Evolutionary conservation across 169 alveolate genomes (phyloP), one percentile per base, ranked within the genome.

Genomic region (Plasmodium blacklocki): DNA sequence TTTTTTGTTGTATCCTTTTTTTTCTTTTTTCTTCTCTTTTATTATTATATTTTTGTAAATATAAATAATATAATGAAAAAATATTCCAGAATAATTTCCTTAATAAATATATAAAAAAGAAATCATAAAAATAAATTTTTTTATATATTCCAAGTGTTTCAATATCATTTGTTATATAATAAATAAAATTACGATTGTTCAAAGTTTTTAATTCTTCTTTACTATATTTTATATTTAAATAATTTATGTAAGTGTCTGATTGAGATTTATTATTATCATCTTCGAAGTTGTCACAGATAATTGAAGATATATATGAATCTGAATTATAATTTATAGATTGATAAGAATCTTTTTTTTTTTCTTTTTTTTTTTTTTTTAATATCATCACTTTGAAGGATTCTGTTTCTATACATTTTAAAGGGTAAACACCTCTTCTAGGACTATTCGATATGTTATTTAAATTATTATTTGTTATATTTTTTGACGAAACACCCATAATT

Each of bases 61-160:
- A 47, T 49, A 80, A 29, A 59, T 80, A 52, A 54, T 80, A 80
- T 66, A 80, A 68, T 29, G 83, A 50, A 11, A 80, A 62, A 15
- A 80, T 71, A 80, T 80, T 80, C 91, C 91, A 80, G 59, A 80
- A 80, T 45, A 80, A 52, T 71, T 80, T 80, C 50, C 76, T 66
- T 18, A 80, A 71, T 73, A 80, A 32, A 59, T 80, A 80, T n/a
- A 80, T 59, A 72, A 86, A 86, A 62, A 86, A 86, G 64, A 86
- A 86, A 74, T 86, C 72, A 67, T 86, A 86, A 67, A 71, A 86
- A 66, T 86, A 86, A 12, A 73, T 86, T 45, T 73, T 86, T 60
- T 72, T 86, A 54, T 26, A 86, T 19, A 56, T 71, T 39, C 73
- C 59, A 32, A 86, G 60, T 72, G 59, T 45, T 45, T 73, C 47